These are phyloP conservation scores for Schwanniomyces pseudopolymorphus DNA, from an alignment of 805 yeast genomes.

Conservation along the genomic window DNA sequence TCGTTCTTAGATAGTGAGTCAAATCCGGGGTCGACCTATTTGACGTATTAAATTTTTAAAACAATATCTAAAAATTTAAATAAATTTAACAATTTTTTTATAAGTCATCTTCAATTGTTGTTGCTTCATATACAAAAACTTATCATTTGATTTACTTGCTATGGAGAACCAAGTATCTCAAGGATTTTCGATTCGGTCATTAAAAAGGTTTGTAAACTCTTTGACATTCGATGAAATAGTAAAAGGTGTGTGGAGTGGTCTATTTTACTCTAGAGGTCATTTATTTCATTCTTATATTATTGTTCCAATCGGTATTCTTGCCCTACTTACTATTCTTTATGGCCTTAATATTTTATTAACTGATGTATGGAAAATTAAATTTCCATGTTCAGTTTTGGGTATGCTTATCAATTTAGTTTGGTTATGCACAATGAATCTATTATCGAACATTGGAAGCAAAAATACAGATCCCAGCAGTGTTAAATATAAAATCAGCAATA, in stretches of 20 bases:
- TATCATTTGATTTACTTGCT: background rate
- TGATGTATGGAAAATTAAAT: constrained; percentile 45
- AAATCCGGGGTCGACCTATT: too few relatives aligned
- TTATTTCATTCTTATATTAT: constrained; percentile 44
- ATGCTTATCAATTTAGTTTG: constrained; percentile 59
- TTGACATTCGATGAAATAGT: constrained; percentile 1
- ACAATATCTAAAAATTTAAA: too few relatives aligned
- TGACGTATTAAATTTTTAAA: too few relatives aligned
- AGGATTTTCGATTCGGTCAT: background rate
- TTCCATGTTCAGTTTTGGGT: constrained; percentile 72
- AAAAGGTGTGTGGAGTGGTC: constrained; percentile 25
- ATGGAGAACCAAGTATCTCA: background rate
- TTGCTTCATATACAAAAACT: too few relatives aligned
- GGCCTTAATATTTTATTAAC: constrained; percentile 51
- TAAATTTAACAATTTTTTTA: too few relatives aligned
- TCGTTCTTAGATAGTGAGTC: too few relatives aligned
- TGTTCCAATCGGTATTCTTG: constrained; percentile 49
- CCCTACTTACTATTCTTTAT: constrained; percentile 47
- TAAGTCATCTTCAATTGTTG: too few relatives aligned
- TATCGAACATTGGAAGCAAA: constrained; percentile 9
- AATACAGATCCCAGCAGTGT: background rate
- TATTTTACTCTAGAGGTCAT: constrained; percentile 33
- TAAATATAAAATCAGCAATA: constrained; percentile 10
- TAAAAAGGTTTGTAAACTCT: background rate
- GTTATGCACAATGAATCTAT: constrained; percentile 37